phyloP scores from a whole-genome alignment of 2,329 filamentous ascomycete genomes.

The Neurospora crassa region DNA sequence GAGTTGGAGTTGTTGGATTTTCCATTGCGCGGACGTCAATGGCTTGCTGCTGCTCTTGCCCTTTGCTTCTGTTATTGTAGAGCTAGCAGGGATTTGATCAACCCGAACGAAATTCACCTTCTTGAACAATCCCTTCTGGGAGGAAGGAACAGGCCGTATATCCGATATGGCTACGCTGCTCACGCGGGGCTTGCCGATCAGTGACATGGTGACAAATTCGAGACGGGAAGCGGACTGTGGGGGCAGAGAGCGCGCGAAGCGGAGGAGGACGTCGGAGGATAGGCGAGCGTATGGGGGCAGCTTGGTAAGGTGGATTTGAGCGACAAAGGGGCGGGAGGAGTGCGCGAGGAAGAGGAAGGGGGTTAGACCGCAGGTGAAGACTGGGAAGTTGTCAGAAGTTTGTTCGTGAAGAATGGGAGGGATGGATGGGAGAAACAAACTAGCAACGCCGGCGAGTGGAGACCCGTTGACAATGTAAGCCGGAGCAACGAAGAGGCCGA shows the following conservation, averaged over 20 bases:
- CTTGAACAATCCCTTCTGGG: background rate
- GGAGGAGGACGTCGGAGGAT: conserved; percentile 45
- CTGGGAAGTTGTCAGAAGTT: conserved; percentile 24
- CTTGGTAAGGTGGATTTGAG: conserved; percentile 54
- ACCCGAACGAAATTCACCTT: background rate
- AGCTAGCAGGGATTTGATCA: conserved; percentile 9
- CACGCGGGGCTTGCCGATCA: conserved; percentile 42
- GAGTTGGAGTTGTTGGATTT: conserved; percentile 26
- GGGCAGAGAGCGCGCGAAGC: conserved; percentile 41
- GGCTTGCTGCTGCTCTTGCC: too few relatives aligned
- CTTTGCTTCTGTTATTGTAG: background rate
- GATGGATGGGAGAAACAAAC: background rate
- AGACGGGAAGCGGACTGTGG: conserved; percentile 30
- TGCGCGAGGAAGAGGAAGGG: conserved; percentile 58
- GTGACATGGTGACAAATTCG: conserved; percentile 45
- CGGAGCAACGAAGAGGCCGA: conserved; percentile 54
- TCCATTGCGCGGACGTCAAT: background rate
- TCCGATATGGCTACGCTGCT: conserved; percentile 20
- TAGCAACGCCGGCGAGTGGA: background rate
- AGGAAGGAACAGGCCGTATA: conserved; percentile 19
- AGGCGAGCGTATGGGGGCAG: conserved; percentile 56
- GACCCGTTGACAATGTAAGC: conserved; percentile 36
- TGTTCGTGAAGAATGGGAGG: background rate
- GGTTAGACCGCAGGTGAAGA: conserved; percentile 48
- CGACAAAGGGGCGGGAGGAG: conserved; percentile 60